phyloP scores from a whole-genome alignment of 345 rosid genomes.

The Jatropha curcas region DNA sequence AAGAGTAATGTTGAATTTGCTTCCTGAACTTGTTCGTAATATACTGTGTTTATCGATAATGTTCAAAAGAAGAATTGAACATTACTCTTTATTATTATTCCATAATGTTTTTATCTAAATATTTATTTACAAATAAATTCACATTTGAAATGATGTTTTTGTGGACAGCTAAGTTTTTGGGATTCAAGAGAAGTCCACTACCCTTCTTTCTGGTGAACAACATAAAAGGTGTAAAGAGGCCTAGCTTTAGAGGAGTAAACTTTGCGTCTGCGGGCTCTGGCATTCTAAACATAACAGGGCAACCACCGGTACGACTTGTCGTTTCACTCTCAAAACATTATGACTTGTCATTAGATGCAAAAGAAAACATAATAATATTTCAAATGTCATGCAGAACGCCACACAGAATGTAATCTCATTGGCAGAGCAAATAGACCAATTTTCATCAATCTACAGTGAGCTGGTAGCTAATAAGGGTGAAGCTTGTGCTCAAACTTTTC shows the following conservation, averaged over 20 bases:
- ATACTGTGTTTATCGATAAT: no score
- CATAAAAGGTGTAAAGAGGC: conserved; percentile 22
- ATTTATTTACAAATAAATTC: no score
- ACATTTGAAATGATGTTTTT: conserved; percentile 9
- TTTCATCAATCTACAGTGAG: conserved; percentile 17
- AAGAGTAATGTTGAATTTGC: no score
- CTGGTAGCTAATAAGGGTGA: conserved; percentile 26
- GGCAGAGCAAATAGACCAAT: conserved; percentile 43
- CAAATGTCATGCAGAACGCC: background rate
- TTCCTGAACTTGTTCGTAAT: no score
- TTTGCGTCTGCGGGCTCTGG: conserved; percentile 64
- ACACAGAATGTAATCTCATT: conserved; percentile 35
- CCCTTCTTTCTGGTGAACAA: conserved; percentile 35
- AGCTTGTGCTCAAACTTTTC: conserved; percentile 21
- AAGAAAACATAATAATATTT: background rate
- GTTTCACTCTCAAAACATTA: background rate
- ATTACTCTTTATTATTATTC: no score
- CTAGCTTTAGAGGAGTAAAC: conserved; percentile 40
- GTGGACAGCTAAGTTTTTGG: conserved; percentile 41
- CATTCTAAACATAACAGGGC: conserved; percentile 42
- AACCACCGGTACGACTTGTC: conserved; percentile 11
- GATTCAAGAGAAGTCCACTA: conserved; percentile 48
- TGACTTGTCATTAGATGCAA: no score
- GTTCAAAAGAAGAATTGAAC: no score
- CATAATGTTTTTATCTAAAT: no score